Percentiles rank a stretch among this genome's conserved stretches.
Evolutionary conservation across 208 protist species (phyloP).

Genomic region (Trypanosoma cruzi): DNA sequence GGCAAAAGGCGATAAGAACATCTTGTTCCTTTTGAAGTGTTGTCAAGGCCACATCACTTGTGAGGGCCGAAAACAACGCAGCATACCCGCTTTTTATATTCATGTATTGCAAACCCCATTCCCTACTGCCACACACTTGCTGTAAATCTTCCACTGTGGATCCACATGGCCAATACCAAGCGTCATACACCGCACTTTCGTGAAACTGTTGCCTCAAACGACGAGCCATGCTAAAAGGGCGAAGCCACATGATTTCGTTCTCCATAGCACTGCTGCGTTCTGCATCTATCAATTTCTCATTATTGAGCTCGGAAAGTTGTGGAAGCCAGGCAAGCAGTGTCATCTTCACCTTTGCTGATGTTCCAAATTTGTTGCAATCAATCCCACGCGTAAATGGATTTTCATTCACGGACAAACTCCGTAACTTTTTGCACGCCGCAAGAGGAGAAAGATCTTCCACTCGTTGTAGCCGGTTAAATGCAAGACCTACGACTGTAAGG

Average conservation of each 20-base stretch:
- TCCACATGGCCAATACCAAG: slow-evolving; percentile 1
- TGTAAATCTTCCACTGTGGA: slow-evolving; percentile 1
- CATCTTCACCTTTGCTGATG: slow-evolving; percentile 4
- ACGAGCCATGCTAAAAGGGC: not conserved
- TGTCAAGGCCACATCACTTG: slow-evolving; percentile 19
- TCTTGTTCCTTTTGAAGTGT: slow-evolving; percentile 30
- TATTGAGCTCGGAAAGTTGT: slow-evolving; percentile 34
- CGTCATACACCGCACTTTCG: slow-evolving; percentile 1
- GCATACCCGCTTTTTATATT: slow-evolving; percentile 6
- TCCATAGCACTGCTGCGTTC: slow-evolving; percentile 1
- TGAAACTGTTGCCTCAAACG: not conserved
- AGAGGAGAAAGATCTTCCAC: slow-evolving; percentile 46
- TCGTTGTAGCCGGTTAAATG: slow-evolving; percentile 56
- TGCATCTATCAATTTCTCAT: slow-evolving; percentile 19
- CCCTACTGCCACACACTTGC: slow-evolving; percentile 4
- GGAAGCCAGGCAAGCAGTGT: slow-evolving; percentile 32
- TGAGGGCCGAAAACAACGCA: slow-evolving; percentile 22
- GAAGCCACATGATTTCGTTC: not conserved
- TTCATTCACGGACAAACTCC: slow-evolving; percentile 46
- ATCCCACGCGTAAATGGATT: slow-evolving; percentile 52
- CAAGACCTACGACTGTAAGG: slow-evolving; percentile 53
- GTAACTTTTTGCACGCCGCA: slow-evolving; percentile 41
- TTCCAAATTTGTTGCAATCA: not conserved
- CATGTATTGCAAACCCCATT: not conserved
- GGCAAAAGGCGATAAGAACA: slow-evolving; percentile 20